Evolutionary conservation across 306 rosid species (phyloP), one percentile per base, ranked within the genome.

Genomic region (Carpinus viminea): DNA sequence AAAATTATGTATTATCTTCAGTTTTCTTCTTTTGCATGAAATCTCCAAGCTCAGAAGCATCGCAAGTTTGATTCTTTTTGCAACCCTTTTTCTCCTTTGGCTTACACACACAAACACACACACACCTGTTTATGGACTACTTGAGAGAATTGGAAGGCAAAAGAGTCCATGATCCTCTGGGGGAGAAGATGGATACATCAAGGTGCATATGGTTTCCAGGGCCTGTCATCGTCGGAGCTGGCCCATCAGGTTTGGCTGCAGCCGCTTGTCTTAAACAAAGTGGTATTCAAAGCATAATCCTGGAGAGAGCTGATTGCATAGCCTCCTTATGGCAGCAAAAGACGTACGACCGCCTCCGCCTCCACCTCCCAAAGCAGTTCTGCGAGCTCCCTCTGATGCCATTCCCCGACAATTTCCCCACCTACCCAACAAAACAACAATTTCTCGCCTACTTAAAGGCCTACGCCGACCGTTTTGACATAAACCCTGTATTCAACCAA

Each of bases 331-430:
- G 99, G 99, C 86, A 90, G 78, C 86, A 81, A 77, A 93, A 83
- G 78, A 91, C 99, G 10, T 96, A 96, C 31, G 93, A 96, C 70
- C 92, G 99, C 68, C 90, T 96, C 48, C 87, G 92, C 13, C 97
- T 96, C 72, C 99, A 96, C 78, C 98, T 96, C 18, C 99, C 99
- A 2, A 96, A 96, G 78, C 86, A 88, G 75, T 96, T 93, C 68
- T 96, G 98, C 41, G 84, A 93, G 60, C 90, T 96, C 7, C 97
- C 97, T 7, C 76, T 89, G 28, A 77, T 91, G 89, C 93, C 94
- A 76, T 96, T 96, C 72, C 99, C 99, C 4, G 62, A 85, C 1
- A 71, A 82, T 59, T 89, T 91, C 47, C 99, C 99, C 1, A 90
- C 89, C 0, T 96, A 96, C 50, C 99, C 99, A 4, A 88, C 94